Evolutionary conservation across 306 rosid genomes (phyloP).

Genomic region (Cicer arietinum): DNA sequence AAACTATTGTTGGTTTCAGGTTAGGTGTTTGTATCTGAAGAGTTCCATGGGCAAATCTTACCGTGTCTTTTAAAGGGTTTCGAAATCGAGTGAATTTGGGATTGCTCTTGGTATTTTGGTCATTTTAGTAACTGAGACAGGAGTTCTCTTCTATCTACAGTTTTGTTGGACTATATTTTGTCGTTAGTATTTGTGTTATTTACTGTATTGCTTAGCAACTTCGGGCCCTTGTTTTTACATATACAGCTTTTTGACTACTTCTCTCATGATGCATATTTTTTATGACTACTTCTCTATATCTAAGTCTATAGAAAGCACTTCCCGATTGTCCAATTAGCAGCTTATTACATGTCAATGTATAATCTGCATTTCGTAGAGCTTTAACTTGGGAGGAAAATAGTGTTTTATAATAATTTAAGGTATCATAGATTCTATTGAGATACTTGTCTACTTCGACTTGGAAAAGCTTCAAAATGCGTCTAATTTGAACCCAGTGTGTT

Average conservation of each 20-base stretch:
- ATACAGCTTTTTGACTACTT: background rate
- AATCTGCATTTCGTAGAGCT: too few relatives aligned
- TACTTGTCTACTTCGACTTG: too few relatives aligned
- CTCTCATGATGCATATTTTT: background rate
- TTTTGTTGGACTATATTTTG: slow-evolving; percentile 39
- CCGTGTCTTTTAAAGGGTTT: slow-evolving; percentile 45
- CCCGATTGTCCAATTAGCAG: too few relatives aligned
- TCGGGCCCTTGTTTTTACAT: background rate
- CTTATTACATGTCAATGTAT: too few relatives aligned
- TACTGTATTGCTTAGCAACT: slow-evolving; percentile 28
- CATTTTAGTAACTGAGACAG: slow-evolving; percentile 32
- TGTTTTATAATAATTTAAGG: too few relatives aligned
- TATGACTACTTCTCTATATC: too few relatives aligned
- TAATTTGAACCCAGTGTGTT: too few relatives aligned
- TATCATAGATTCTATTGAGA: too few relatives aligned
- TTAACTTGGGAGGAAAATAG: too few relatives aligned
- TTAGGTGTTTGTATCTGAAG: slow-evolving; percentile 57
- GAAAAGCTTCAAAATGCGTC: too few relatives aligned
- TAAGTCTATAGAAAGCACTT: too few relatives aligned
- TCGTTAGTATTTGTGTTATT: background rate
- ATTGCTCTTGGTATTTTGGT: background rate
- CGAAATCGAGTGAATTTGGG: background rate
- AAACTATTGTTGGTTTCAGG: slow-evolving; percentile 45
- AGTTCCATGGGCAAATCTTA: slow-evolving; percentile 56
- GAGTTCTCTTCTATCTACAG: background rate